Base-by-base conservation (phyloP, 495 filamentous ascomycete genomes). In the Letharia lupina region DNA sequence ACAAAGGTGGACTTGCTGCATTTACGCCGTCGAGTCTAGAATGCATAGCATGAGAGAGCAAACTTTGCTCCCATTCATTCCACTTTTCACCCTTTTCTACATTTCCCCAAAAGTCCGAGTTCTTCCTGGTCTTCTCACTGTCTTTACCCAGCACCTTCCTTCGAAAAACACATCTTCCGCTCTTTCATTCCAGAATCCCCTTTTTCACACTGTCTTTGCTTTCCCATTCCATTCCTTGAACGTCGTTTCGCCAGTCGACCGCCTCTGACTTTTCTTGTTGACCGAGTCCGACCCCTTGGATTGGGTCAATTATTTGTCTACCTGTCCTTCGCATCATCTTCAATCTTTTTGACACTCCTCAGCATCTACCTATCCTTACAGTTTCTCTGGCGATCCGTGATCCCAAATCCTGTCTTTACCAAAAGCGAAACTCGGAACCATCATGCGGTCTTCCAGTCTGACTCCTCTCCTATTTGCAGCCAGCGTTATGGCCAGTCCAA, bases 371-470 rank as follows among this genome's bases (percentile, higher is more conserved):
- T 18, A 57, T 57, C 33, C 31, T 18, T 18, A 37, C 54, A 37
- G 15, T 37, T 20, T 18, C 39, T 12, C 16, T 37, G 6, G 31
- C 33, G 54, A 57, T 57, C 54, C 16, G 54, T 37, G 54, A 20
- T 37, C 33, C 33, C 33, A 16, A 12, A 35, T 28, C 23, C 16
- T 5, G 31, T 37, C 31, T 37, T 20, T 47, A 48, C 12, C 12
- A 47, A 18, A 63, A 52, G 7, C 42, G 23, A 52, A 50, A n/a
- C 3, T 41, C 10, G 8, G 23, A 20, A 47, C 23, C 77, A 84
- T 82, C 45, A 94, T 95, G 91, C 89, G 84, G 75, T 85, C 81
- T 64, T 86, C 88, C 42, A 72, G 85, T 63, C 62, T 89, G 62
- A 67, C 90, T 70, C 80, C 84, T 71, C 81, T 82, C 56, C 77